These are phyloP conservation scores for Chenopodium quinoa DNA, from an alignment of 148 eudicot species.

Conservation along the genomic window DNA sequence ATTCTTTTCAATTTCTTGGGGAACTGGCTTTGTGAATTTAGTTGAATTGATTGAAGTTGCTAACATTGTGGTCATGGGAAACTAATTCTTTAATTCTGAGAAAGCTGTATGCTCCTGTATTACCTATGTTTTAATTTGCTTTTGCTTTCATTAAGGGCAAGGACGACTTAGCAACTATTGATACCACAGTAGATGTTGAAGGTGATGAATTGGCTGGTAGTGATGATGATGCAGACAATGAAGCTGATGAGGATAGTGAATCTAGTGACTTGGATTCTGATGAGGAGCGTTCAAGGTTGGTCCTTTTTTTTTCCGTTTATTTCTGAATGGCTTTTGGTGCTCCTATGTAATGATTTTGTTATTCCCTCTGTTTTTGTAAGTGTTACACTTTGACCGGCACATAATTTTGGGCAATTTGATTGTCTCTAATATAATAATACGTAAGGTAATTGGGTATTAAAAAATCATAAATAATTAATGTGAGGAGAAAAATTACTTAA, in stretches of 20 bases:
- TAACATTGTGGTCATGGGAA: background rate
- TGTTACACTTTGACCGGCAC: too few species aligned
- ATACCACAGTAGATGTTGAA: conserved; percentile 66
- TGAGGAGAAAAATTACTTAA: too few species aligned
- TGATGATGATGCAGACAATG: conserved; percentile 47
- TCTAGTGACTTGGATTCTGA: conserved; percentile 76
- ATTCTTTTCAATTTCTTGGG: background rate
- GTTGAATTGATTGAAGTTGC: background rate
- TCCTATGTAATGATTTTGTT: conserved; percentile 3
- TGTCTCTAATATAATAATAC: too few species aligned
- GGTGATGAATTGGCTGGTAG: conserved; percentile 42
- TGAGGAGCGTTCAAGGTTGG: conserved; percentile 78
- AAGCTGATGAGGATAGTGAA: conserved; percentile 31
- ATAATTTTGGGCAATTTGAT: too few species aligned
- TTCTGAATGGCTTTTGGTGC: background rate
- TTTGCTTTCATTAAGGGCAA: conserved; percentile 49
- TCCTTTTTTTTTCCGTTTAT: conserved; percentile 1
- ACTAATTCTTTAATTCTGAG: background rate
- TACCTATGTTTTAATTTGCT: background rate
- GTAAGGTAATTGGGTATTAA: too few species aligned
- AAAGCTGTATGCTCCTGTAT: background rate
- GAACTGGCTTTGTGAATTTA: too few species aligned
- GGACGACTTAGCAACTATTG: conserved; percentile 73
- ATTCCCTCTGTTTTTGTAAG: too few species aligned
- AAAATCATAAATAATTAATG: too few species aligned